phyloP scores from a whole-genome alignment of 768 basidiomycete genomes.

The Kwoniella sp. region DNA sequence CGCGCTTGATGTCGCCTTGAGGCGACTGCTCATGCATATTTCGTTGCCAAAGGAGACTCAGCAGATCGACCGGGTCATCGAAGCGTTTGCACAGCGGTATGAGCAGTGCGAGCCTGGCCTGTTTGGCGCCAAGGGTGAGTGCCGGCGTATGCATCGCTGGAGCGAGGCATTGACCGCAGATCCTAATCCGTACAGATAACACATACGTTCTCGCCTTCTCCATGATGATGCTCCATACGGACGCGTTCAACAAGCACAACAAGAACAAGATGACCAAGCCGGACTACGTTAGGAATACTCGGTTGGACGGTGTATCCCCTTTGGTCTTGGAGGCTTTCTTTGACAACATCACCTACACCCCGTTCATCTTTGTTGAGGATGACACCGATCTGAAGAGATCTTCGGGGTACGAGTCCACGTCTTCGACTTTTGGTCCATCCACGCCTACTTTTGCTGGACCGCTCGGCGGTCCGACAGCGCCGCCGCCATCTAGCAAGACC shows the following conservation, averaged over 20 bases:
- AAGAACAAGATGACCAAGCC: slow-evolving; percentile 95
- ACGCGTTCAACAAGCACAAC: slow-evolving; percentile 96
- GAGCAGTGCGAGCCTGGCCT: slow-evolving; percentile 73
- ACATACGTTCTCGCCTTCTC: slow-evolving; percentile 96
- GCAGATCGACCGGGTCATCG: slow-evolving; percentile 95
- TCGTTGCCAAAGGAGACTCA: slow-evolving; percentile 92
- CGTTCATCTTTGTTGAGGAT: slow-evolving; percentile 95
- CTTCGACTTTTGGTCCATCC: slow-evolving; percentile 9
- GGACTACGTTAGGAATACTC: slow-evolving; percentile 89
- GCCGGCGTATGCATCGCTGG: background rate
- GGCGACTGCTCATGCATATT: slow-evolving; percentile 83
- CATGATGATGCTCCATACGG: slow-evolving; percentile 96
- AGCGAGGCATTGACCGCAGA: background rate
- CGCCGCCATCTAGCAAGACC: slow-evolving; percentile 5
- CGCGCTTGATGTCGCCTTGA: slow-evolving; percentile 85
- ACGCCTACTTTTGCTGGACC: slow-evolving; percentile 4
- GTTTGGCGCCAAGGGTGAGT: slow-evolving; percentile 69
- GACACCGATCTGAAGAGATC: slow-evolving; percentile 58
- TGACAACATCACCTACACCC: slow-evolving; percentile 93
- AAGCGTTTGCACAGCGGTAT: slow-evolving; percentile 86
- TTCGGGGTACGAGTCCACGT: slow-evolving; percentile 53
- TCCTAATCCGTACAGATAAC: slow-evolving; percentile 60
- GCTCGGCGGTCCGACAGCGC: background rate
- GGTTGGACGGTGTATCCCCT: slow-evolving; percentile 72
- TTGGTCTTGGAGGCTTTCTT: slow-evolving; percentile 93